phyloP scores from a whole-genome alignment of 148 eudicot genomes.

The Hydrangea macrophylla region DNA sequence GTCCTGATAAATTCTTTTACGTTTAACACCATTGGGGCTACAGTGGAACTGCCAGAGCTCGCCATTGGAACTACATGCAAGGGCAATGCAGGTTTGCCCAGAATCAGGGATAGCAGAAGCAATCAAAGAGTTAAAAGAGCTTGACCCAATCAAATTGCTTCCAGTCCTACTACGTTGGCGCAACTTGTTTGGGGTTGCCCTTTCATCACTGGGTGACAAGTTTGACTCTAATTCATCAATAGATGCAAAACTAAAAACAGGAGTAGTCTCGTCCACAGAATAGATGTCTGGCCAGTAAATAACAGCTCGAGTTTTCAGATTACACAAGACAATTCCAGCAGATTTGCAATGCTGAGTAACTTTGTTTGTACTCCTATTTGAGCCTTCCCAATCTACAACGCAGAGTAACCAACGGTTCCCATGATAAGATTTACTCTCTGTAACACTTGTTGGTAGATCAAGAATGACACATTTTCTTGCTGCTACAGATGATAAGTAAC shows the following conservation, averaged over 20 bases:
- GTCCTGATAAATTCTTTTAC: slow-evolving; percentile 33
- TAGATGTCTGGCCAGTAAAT: slow-evolving; percentile 83
- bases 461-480: slow-evolving; percentile 69
- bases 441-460: slow-evolving; percentile 51
- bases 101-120: slow-evolving; percentile 52
- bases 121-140: slow-evolving; percentile 69
- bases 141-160: slow-evolving; percentile 30
- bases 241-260: slow-evolving; percentile 42
- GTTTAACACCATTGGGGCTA: slow-evolving; percentile 53
- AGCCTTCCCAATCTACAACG: slow-evolving; percentile 58
- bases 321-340: slow-evolving; percentile 71
- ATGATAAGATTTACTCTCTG: slow-evolving; percentile 27
- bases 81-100: slow-evolving; percentile 58
- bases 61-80: slow-evolving; percentile 73
- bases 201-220: slow-evolving; percentile 32
- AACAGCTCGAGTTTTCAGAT: slow-evolving; percentile 50
- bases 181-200: slow-evolving; percentile 34
- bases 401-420: slow-evolving; percentile 64
- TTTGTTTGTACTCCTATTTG: slow-evolving; percentile 24
- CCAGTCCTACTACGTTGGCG: slow-evolving; percentile 32
- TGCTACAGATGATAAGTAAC: slow-evolving; percentile 69
- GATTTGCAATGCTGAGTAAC: slow-evolving; percentile 38
- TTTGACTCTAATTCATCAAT: slow-evolving; percentile 38
- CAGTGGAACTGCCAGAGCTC: slow-evolving; percentile 78
- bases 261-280: slow-evolving; percentile 36